Evolutionary conservation across 192 early-diverging fungal species (phyloP).

Genomic region (Linnemannia hyalina): DNA sequence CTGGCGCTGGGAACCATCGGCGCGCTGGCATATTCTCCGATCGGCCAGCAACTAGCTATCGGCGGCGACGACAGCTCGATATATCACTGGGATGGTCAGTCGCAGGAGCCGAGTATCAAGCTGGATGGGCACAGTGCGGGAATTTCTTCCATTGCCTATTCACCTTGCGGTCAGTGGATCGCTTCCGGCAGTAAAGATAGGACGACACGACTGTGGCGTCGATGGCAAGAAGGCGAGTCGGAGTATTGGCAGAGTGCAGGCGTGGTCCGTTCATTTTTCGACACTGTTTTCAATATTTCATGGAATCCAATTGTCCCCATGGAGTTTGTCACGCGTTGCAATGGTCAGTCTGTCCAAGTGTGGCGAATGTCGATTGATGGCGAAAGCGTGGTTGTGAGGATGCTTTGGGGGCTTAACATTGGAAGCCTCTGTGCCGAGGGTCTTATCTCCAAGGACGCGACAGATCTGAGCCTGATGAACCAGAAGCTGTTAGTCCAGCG

Average conservation of each 20-base stretch:
- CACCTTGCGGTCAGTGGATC: background rate
- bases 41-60: background rate
- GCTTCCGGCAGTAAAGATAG: background rate
- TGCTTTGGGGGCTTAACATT: background rate
- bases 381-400: background rate
- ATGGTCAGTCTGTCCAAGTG: background rate
- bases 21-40: no score
- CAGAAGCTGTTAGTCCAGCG: background rate
- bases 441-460: background rate
- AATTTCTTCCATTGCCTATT: background rate
- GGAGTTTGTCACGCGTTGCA: background rate
- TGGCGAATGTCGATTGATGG: background rate
- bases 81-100: background rate
- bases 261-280: background rate
- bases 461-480: background rate
- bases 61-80: background rate
- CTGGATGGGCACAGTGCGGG: background rate
- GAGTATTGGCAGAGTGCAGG: background rate
- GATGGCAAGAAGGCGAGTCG: background rate
- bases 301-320: background rate
- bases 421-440: background rate
- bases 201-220: background rate
- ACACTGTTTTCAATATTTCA: background rate
- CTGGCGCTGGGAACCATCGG: no score
- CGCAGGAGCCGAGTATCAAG: background rate